A percentile compares a stretch with the other conserved stretches of the same genome.
phyloP scores from a whole-genome alignment of 768 basidiomycete genomes.

The Gyrodon lividus region DNA sequence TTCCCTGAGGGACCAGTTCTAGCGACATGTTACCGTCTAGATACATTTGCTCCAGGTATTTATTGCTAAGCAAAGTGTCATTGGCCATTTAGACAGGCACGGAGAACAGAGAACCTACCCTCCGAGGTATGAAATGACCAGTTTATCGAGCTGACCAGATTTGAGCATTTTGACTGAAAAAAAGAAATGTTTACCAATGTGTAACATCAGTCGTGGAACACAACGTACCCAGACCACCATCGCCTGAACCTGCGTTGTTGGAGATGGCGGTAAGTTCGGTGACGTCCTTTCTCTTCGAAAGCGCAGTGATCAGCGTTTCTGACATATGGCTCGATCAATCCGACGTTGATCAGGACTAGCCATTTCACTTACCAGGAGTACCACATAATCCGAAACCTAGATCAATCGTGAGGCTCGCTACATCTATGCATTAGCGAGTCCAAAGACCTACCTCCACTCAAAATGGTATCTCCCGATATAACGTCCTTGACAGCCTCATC shows the following conservation, averaged over 20 bases:
- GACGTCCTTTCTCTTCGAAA: slow-evolving; percentile 67
- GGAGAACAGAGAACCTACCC: slow-evolving; percentile 43
- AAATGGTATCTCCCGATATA: slow-evolving; percentile 67
- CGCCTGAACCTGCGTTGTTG: slow-evolving; percentile 73
- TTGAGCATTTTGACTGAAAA: slow-evolving; percentile 67
- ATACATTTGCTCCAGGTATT: slow-evolving; percentile 77
- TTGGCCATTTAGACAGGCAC: not conserved
- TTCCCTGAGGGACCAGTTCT: slow-evolving; percentile 86
- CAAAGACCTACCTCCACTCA: slow-evolving; percentile 64
- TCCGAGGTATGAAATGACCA: slow-evolving; percentile 84
- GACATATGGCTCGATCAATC: not conserved
- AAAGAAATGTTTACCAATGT: not conserved
- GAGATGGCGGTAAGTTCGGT: slow-evolving; percentile 73
- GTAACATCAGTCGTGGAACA: not conserved
- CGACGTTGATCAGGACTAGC: not conserved
- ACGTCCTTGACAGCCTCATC: slow-evolving; percentile 80
- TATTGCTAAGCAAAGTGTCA: slow-evolving; percentile 51
- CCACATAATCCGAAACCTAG: slow-evolving; percentile 83
- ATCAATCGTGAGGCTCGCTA: not conserved
- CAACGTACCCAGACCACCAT: slow-evolving; percentile 59
- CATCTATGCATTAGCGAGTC: not conserved
- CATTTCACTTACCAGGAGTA: slow-evolving; percentile 57
- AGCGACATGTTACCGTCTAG: slow-evolving; percentile 73
- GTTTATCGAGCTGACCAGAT: slow-evolving; percentile 68
- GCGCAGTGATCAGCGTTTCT: slow-evolving; percentile 77